A percentile compares a stretch with the other conserved stretches of the same genome.
phyloP scores from a whole-genome alignment of 768 basidiomycete genomes.

The Daedaleopsis sinensis region DNA sequence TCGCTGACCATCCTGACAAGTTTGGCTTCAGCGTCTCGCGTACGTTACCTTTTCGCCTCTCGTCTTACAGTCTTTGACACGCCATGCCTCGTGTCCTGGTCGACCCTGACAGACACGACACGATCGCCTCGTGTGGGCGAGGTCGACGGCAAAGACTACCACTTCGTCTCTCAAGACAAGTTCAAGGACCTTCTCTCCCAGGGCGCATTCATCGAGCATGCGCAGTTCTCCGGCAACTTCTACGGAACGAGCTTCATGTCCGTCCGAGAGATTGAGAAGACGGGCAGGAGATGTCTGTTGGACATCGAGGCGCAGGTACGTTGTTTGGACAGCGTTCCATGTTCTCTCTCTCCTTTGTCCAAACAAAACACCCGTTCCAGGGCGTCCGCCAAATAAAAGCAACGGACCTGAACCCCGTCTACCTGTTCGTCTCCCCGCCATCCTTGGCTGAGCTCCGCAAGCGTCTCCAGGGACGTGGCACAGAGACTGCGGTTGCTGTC shows the following conservation, averaged over 20 bases:
- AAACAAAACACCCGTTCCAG: constrained; percentile 43
- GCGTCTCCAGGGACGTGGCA: constrained; percentile 80
- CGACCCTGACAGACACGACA: constrained; percentile 74
- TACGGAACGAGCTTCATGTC: constrained; percentile 92
- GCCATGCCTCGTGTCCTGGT: constrained; percentile 4
- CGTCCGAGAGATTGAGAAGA: constrained; percentile 64
- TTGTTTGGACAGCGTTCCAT: constrained; percentile 14
- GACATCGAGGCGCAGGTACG: constrained; percentile 95
- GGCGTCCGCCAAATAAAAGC: constrained; percentile 92
- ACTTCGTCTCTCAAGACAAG: constrained; percentile 73
- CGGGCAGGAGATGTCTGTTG: constrained; percentile 84
- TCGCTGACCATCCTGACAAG: constrained; percentile 76
- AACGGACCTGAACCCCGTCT: constrained; percentile 81
- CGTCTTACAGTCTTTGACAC: constrained; percentile 3
- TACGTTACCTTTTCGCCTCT: constrained; percentile 35
- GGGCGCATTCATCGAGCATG: constrained; percentile 90
- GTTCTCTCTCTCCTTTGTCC: constrained; percentile 19
- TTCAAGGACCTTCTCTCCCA: constrained; percentile 73
- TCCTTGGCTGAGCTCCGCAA: constrained; percentile 66
- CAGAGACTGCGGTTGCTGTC: constrained; percentile 76
- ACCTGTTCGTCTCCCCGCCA: constrained; percentile 92
- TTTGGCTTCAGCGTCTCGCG: constrained; percentile 96
- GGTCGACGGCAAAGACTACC: constrained; percentile 79
- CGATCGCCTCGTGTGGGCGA: constrained; percentile 84
- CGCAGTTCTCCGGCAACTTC: constrained; percentile 89